A percentile compares a stretch with the other conserved stretches of the same genome.
These are phyloP conservation scores for Cladobotryum protrusum DNA, from an alignment of 2,329 filamentous ascomycete genomes.

Conservation along the genomic window DNA sequence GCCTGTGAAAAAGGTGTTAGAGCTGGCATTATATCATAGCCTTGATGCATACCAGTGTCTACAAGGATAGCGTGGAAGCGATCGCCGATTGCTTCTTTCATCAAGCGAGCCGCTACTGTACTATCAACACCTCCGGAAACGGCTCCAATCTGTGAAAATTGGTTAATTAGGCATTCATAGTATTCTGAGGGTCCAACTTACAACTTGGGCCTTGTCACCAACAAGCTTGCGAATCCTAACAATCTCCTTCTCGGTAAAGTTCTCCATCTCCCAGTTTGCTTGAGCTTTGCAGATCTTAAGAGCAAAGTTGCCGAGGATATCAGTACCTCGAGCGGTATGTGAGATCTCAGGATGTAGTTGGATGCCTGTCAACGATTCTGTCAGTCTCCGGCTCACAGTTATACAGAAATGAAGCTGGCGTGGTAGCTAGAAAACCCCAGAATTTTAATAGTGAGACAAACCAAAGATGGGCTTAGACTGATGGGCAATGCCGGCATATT, in stretches of 20 bases:
- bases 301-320: conserved; percentile 72
- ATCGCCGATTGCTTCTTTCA: conserved; percentile 70
- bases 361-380: conserved; percentile 40
- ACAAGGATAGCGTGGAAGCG: conserved; percentile 81
- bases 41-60: conserved; percentile 53
- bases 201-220: conserved; percentile 74
- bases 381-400: too few relatives aligned
- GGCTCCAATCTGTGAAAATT: conserved; percentile 34
- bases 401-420: too few relatives aligned
- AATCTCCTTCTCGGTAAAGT: conserved; percentile 78
- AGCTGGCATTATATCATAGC: too few relatives aligned
- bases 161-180: too few relatives aligned
- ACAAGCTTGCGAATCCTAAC: conserved; percentile 73
- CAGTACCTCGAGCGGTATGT: conserved; percentile 17
- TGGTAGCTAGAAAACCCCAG: too few relatives aligned
- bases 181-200: too few relatives aligned
- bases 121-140: conserved; percentile 75
- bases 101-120: conserved; percentile 79
- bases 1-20: neutral
- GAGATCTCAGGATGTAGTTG: conserved; percentile 85
- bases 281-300: conserved; percentile 66
- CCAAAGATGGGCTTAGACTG: conserved; percentile 57
- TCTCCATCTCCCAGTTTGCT: conserved; percentile 77
- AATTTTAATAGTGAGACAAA: too few relatives aligned
- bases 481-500: conserved; percentile 75